Evolutionary conservation across 306 rosid species (phyloP), one percentile per base, ranked within the genome.

Genomic region (Acacia melanoxylon): DNA sequence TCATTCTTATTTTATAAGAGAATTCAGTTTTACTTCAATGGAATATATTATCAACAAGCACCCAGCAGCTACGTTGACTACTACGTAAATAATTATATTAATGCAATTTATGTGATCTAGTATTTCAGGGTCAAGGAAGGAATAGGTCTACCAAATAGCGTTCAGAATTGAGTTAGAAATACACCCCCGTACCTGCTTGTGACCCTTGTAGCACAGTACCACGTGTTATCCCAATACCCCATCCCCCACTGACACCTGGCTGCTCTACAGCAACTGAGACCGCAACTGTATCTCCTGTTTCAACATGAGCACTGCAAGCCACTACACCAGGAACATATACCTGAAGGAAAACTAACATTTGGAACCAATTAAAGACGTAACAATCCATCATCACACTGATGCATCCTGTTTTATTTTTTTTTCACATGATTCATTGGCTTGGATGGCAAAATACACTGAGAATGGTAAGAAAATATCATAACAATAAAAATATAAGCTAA

Each of bases 251-350:
- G 37, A 40, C 37, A 68, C 85, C 90, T 75, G 91, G 90, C 90
- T 95, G 93, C 92, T 95, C 97, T 46, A 91, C 86, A 41, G 98
- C 92, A 75, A 92, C 96, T 8, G 99, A 93, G 73, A 93, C 97
- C 2, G 91, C 97, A 61, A 95, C 91, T 17, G 70, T 75, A 35
- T 95, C 97, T 46, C 96, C 98, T 80, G 86, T 87, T 86, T 95
- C 99, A 68, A 95, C 99, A 83, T 91, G 98, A 86, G 92, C 93
- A 86, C 97, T 93, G 85, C 99, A 93, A 85, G 98, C 97, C 89
- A 91, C 1, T 77, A 95, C 94, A 84, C 99, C 96, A 62, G 99
- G 98, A 80, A 95, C 93, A 82, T 92, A 95, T 29, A 89, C 94
- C 99, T 92, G 83, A 59, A 79, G 8, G 46, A 40, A 86, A 69